Evolutionary conservation across 495 filamentous ascomycete species (phyloP), one percentile per base, ranked within the genome.

Genomic region (Penicillium cataractarum): DNA sequence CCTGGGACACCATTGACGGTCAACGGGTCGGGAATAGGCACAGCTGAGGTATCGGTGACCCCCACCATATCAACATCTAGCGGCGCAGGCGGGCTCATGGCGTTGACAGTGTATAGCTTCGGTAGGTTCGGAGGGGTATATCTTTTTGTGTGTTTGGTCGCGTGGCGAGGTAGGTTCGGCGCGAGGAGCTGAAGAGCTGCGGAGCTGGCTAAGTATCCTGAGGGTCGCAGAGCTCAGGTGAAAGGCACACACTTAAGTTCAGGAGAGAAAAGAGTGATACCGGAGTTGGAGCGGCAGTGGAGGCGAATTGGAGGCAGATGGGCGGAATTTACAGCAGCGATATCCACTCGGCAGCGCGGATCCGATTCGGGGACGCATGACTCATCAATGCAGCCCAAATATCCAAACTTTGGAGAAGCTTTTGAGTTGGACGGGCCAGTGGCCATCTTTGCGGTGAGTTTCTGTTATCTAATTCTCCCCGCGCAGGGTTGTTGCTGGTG

Each of bases 1-100:
- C 82, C 88, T 26, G 83, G 66, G 53, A 98, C 86, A 19, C 85
- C 87, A 63, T 88, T 83, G 72, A 92, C 77, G 35, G 90, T 91
- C 68, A 97, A 78, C 39, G 88, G 86, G 59, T 86, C 82, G 2
- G 85, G 81, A 54, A 86, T 49, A 27, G 68, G 68, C 22, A 78
- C 65, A 19, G 72, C 67, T 48, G 79, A 67, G 57, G 75, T 76
- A 55, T 79, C 74, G 22, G 77, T 75, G 17, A 71, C 71, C 55
- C 69, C 76, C 65, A 71, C 71, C 21, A 78, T 55, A 26, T 76
- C 66, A 54, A 76, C 66, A 32, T 82, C 79, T 53, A 80, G 31
- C 26, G 79, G 70, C 22, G 76, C 71, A 37, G 81, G 75, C 40
- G 80, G 77, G 55, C 74, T 77, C 76, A 80, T 81, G 13, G 55